Evolutionary conservation across 768 basidiomycete species (phyloP).

Genomic region (Leccinum sublutescens): DNA sequence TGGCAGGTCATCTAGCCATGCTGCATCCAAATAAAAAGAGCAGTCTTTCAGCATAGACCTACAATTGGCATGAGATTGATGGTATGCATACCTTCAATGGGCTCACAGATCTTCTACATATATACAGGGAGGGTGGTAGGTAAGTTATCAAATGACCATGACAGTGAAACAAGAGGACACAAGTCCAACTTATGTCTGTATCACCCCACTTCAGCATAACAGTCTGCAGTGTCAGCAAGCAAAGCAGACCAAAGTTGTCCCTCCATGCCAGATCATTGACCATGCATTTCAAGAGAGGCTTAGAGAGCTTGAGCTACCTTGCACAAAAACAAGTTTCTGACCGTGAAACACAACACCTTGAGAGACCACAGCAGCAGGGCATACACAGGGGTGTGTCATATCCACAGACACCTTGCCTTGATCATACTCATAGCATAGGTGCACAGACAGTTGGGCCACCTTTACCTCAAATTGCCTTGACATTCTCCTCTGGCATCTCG

Average conservation of each 20-base stretch:
- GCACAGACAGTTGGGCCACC: not conserved
- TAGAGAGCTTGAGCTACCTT: not conserved
- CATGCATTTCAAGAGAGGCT: not conserved
- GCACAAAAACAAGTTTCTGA: not conserved
- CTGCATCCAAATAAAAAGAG: too few relatives aligned
- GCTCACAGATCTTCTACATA: too few relatives aligned
- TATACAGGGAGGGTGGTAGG: too few relatives aligned
- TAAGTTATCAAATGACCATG: too few relatives aligned
- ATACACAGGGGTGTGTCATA: not conserved
- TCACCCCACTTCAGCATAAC: not conserved
- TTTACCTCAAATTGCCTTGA: not conserved
- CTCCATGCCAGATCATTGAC: not conserved
- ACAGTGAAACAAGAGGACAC: too few relatives aligned
- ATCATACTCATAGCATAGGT: fast-evolving
- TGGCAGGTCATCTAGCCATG: too few relatives aligned
- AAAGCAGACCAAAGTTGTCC: not conserved
- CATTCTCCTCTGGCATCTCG: not conserved
- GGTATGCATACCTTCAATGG: too few relatives aligned
- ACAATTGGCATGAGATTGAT: too few relatives aligned
- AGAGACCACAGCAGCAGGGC: not conserved
- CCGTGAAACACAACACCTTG: not conserved
- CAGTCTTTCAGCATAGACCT: too few relatives aligned
- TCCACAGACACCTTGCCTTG: not conserved
- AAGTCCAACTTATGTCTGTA: too few relatives aligned
- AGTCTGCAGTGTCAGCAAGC: not conserved